These are phyloP conservation scores for Hymenoscyphus salicellus DNA, from an alignment of 2,329 filamentous ascomycete species.

Conservation along the genomic window DNA sequence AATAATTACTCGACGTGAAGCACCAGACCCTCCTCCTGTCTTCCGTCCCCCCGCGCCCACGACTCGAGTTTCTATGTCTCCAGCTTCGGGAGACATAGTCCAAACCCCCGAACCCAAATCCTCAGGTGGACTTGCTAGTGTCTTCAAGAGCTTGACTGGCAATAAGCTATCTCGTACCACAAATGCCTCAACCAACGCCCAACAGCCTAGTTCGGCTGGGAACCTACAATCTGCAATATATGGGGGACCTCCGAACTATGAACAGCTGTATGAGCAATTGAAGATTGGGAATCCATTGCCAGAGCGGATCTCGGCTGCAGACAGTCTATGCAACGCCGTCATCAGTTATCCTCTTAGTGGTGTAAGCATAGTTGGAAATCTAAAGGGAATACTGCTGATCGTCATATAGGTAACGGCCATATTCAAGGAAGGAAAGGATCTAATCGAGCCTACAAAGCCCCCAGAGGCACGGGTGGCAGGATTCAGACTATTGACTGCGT, in stretches of 20 bases:
- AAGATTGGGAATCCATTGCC: conserved; percentile 48
- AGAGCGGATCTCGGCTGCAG: conserved; percentile 57
- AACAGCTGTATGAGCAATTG: conserved; percentile 54
- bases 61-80: conserved; percentile 52
- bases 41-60: conserved; percentile 2
- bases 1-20: neutral
- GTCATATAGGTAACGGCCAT: conserved; percentile 41
- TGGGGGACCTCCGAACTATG: conserved; percentile 51
- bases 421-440: conserved; percentile 64
- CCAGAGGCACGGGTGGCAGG: conserved; percentile 54
- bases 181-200: conserved; percentile 40
- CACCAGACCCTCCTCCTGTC: neutral
- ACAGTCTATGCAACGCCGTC: conserved; percentile 54
- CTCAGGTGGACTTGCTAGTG: conserved; percentile 57
- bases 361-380: conserved; percentile 22
- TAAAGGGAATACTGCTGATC: conserved; percentile 10
- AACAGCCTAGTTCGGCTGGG: conserved; percentile 42
- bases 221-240: conserved; percentile 37
- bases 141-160: conserved; percentile 59
- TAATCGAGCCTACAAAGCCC: conserved; percentile 58
- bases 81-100: conserved; percentile 55
- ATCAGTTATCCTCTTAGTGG: conserved; percentile 53
- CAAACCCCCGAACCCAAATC: conserved; percentile 53
- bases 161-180: conserved; percentile 51
- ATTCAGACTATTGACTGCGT: conserved; percentile 64